Evolutionary conservation across 352 stramenopile genomes (phyloP), one percentile per base, ranked within the genome.

Genomic region (Blastocystis sp.): DNA sequence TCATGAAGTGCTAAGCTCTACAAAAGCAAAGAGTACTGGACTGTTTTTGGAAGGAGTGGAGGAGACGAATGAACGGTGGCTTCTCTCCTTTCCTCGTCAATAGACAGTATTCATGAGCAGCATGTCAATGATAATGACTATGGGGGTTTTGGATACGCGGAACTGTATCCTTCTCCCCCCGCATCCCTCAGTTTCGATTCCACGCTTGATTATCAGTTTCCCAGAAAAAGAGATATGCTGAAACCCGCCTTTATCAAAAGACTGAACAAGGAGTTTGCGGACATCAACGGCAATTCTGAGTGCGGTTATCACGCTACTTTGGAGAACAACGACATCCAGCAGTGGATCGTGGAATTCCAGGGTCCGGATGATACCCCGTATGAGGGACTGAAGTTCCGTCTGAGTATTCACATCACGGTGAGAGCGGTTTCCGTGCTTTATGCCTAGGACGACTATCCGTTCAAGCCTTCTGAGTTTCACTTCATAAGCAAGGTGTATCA

Each of bases 401-500:
- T 81, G 31, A 16, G 29, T 31, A 39, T 85, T 26, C 12, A 31
- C 21, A 69, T 85, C 45, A 29, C 55, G 3, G 55, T 85, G 55
- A 29, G 13, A 10, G 2, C 4, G 4, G 1, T 41, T 45, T 26
- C 10, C 41, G 1, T 59, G 6, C 24, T 26, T 67, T 39, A 39
- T n/a, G 3, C 26, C 10, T 85, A 85, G 74, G n/a, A 67, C 41
- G 55, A 37, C 35, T 85, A 41, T 31, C 74, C 74, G 26, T 67
- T 85, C 39, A 55, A 85, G 50, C 41, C 55, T 29, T 55, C 74
- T 13, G 0, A 66, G 10, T 85, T 85, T 55, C 4, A 69, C 4
- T 69, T 85, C 24, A 13, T 67, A 10, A 67, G 19, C 4, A 67
- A 69, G 33, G 74, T 85, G 37, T 85, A 67, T 24, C 74, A 85